Percentiles rank a stretch among this genome's conserved stretches.
Conservation (phyloP, 1,284 basidiomycete genomes). For the Malassezia nana region DNA sequence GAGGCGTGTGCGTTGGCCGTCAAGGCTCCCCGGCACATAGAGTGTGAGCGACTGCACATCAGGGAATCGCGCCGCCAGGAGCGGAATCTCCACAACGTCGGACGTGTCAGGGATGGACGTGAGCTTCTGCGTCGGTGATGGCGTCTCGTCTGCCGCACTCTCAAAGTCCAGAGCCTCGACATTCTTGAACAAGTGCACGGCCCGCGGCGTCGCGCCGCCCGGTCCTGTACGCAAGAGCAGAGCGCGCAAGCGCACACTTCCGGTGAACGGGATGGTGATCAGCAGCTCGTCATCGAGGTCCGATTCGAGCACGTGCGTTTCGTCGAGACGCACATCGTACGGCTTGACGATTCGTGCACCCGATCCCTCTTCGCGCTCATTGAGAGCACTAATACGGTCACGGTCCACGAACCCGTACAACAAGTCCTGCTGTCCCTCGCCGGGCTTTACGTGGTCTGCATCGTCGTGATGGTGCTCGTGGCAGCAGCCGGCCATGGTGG, state of each 20-base stretch:
- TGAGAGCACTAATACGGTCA: conserved; percentile 28
- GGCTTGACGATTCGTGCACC: conserved; percentile 29
- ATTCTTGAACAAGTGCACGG: conserved; percentile 35
- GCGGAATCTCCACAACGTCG: conserved; percentile 34
- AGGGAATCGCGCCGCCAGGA: conserved; percentile 36
- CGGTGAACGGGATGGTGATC: conserved; percentile 37
- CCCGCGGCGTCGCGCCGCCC: conserved; percentile 22
- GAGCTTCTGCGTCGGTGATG: conserved; percentile 25
- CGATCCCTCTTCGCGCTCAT: conserved; percentile 24
- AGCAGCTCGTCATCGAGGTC: conserved; percentile 38
- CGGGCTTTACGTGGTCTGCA: conserved; percentile 36
- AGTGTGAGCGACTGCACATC: conserved; percentile 34
- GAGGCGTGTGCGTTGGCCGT: conserved; percentile 24
- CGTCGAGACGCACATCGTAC: conserved; percentile 24
- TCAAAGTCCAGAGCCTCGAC: conserved; percentile 33
- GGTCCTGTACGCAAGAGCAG: conserved; percentile 24
- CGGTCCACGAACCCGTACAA: conserved; percentile 32
- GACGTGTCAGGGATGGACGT: conserved; percentile 28
- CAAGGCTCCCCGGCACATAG: conserved; percentile 28
- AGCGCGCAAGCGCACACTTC: conserved; percentile 32
- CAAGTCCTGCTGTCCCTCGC: conserved; percentile 36
- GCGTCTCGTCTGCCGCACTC: conserved; percentile 16
- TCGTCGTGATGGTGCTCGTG: conserved; percentile 36
- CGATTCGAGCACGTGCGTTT: conserved; percentile 19
- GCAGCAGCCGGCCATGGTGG: conserved; percentile 24